Evolutionary conservation across 768 basidiomycete species (phyloP).

Genomic region (Leccinum sublutescens): DNA sequence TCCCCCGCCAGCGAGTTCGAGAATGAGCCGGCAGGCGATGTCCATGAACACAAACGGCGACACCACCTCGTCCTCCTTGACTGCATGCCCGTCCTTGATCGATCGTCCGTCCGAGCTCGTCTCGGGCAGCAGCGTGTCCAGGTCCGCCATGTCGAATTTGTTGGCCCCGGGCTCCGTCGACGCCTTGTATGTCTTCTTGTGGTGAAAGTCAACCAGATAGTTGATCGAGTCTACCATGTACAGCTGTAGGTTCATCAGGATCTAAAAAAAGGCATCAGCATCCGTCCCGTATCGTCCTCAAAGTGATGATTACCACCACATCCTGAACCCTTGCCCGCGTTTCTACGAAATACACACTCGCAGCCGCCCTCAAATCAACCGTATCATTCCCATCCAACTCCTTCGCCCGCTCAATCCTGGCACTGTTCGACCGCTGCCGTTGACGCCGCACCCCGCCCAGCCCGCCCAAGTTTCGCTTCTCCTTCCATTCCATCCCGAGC

Average conservation of each 20-base stretch:
- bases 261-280: constrained; percentile 42
- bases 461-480: constrained; percentile 77
- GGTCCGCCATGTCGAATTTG: constrained; percentile 62
- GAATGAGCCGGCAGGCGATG: constrained; percentile 87
- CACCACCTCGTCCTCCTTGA: constrained; percentile 60
- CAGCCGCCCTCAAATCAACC: constrained; percentile 66
- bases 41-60: constrained; percentile 97
- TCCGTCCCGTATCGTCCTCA: neutral
- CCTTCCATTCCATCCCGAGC: constrained; percentile 97
- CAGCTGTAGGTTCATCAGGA: constrained; percentile 95
- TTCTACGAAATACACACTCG: constrained; percentile 89
- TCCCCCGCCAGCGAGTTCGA: constrained; percentile 82
- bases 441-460: constrained; percentile 49
- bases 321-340: constrained; percentile 87
- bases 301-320: constrained; percentile 62
- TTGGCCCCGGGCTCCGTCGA: constrained; percentile 64
- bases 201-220: constrained; percentile 97
- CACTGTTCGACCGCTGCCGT: constrained; percentile 35
- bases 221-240: constrained; percentile 96
- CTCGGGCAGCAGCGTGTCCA: constrained; percentile 37
- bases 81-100: constrained; percentile 44
- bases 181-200: constrained; percentile 90
- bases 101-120: constrained; percentile 58
- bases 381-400: constrained; percentile 59
- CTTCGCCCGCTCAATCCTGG: constrained; percentile 58